A percentile compares a stretch with the other conserved stretches of the same genome.
These are phyloP conservation scores for Pelargonium cotyledonis DNA, from an alignment of 441 rosid genomes.

Conservation along the genomic window DNA sequence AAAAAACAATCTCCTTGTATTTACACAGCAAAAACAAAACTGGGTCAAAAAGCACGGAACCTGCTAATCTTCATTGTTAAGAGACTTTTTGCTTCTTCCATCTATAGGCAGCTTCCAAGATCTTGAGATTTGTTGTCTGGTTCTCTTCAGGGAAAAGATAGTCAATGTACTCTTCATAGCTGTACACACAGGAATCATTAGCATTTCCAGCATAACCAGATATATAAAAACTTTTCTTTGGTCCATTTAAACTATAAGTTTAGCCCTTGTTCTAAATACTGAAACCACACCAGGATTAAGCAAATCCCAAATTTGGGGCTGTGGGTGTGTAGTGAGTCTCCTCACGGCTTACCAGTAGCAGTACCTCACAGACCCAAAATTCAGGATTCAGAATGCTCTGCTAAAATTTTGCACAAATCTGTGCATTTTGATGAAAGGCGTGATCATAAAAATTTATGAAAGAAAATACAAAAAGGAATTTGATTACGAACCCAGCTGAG, in stretches of 20 bases:
- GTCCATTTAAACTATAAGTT: not conserved
- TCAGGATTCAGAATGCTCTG: not conserved
- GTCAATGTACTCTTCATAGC: constrained; percentile 76
- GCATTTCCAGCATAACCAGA: not conserved
- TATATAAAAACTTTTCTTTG: not conserved
- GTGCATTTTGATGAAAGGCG: not conserved
- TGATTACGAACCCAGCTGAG: constrained; percentile 51
- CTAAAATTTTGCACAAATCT: not conserved
- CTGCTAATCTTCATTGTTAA: constrained; percentile 38
- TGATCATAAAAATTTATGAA: not conserved
- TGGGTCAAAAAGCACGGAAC: not conserved
- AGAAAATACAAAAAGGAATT: not conserved
- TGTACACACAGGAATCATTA: constrained; percentile 20
- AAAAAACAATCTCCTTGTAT: not conserved
- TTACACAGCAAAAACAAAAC: constrained; percentile 3
- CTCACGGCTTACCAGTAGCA: no score
- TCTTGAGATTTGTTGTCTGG: constrained; percentile 66
- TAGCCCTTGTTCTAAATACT: no score
- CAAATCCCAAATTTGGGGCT: no score
- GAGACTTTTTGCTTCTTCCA: constrained; percentile 78
- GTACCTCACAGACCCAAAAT: not conserved
- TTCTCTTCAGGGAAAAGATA: constrained; percentile 81
- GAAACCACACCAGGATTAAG: not conserved
- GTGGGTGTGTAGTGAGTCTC: no score
- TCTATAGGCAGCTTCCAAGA: constrained; percentile 70